phyloP scores from a whole-genome alignment of 768 basidiomycete genomes.

The Kwoniella heveanensis region DNA sequence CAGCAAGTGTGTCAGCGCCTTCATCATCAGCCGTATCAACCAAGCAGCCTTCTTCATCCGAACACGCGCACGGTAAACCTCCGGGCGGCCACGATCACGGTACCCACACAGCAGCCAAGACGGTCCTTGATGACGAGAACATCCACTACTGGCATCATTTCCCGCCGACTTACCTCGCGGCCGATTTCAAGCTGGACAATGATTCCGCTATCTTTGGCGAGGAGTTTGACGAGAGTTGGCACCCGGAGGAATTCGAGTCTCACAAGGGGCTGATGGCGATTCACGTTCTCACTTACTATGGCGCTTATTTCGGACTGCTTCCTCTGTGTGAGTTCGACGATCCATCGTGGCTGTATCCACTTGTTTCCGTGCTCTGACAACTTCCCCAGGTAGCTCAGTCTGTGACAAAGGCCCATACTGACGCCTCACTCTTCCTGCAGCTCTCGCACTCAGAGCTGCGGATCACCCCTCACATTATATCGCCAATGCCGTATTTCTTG shows the following conservation, averaged over 20 bases:
- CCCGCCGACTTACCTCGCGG: conserved; percentile 43
- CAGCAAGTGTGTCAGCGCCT: not conserved
- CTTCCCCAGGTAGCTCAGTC: too few relatives aligned
- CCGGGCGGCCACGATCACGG: conserved; percentile 26
- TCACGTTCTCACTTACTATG: conserved; percentile 72
- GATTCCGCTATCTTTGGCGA: conserved; percentile 47
- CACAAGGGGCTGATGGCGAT: conserved; percentile 65
- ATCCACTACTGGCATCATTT: conserved; percentile 38
- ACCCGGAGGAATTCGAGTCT: conserved; percentile 25
- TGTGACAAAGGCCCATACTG: too few relatives aligned
- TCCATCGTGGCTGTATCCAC: too few relatives aligned
- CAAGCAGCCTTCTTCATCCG: not conserved
- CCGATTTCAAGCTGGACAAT: conserved; percentile 37
- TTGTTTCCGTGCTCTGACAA: too few relatives aligned
- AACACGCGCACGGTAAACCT: conserved; percentile 15
- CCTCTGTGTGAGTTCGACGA: conserved; percentile 68
- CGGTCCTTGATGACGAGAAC: conserved; percentile 25
- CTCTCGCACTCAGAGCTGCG: conserved; percentile 75
- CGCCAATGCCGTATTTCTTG: conserved; percentile 67
- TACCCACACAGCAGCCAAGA: conserved; percentile 33
- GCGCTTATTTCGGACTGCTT: conserved; percentile 80
- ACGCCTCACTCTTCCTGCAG: too few relatives aligned
- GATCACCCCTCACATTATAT: conserved; percentile 68
- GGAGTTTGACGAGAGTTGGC: conserved; percentile 38
- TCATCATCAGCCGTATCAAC: conserved; percentile 5